phyloP scores from a whole-genome alignment of 1,139 yeast genomes.

The Yamadazyma atlantica region DNA sequence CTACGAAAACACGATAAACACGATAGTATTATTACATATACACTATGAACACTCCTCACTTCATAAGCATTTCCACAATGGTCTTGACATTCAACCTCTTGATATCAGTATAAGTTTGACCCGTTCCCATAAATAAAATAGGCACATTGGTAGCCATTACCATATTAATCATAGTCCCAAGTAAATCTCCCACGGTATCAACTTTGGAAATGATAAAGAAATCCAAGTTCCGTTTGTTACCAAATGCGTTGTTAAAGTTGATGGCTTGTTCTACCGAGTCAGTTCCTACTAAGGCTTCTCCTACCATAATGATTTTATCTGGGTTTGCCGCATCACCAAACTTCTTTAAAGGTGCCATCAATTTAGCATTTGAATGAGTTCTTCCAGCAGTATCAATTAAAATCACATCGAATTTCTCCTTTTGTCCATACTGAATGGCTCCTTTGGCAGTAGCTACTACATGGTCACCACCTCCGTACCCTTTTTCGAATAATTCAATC shows the following conservation, averaged over 20 bases:
- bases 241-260: conserved; percentile 92
- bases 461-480: conserved; percentile 93
- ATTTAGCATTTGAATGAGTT: conserved; percentile 90
- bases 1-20: no score
- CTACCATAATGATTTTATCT: conserved; percentile 96
- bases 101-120: conserved; percentile 94
- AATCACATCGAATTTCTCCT: conserved; percentile 71
- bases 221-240: conserved; percentile 76
- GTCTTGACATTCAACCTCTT: conserved; percentile 90
- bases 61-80: conserved; percentile 85
- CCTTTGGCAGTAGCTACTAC: conserved; percentile 94
- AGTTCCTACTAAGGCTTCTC: conserved; percentile 96
- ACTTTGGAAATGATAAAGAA: conserved; percentile 93
- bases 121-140: conserved; percentile 91
- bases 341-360: conserved; percentile 94
- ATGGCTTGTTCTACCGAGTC: conserved; percentile 95
- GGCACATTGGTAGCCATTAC: conserved; percentile 96
- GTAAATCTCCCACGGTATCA: conserved; percentile 95
- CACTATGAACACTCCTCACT: conserved; percentile 13
- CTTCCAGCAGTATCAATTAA: conserved; percentile 97
- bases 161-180: conserved; percentile 97
- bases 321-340: conserved; percentile 96
- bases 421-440: conserved; percentile 71
- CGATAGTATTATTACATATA: no score
- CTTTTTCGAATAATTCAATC: conserved; percentile 87